A percentile compares a stretch with the other conserved stretches of the same genome.
Conservation (phyloP, 805 yeast genomes). For the Candida succiphila region DNA sequence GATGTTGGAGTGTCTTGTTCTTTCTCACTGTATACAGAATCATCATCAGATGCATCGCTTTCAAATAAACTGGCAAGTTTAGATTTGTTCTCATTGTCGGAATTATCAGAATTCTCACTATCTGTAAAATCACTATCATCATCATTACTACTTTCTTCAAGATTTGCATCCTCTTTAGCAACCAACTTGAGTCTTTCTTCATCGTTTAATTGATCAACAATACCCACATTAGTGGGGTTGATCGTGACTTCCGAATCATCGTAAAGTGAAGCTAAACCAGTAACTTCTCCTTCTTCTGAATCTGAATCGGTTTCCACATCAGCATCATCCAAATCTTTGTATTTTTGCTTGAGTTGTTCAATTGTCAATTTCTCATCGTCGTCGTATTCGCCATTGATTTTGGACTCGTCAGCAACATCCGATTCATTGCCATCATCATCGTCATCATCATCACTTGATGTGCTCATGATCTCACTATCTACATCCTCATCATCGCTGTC, state of each 20-base stretch:
- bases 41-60: constrained; percentile 23
- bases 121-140: constrained; percentile 3
- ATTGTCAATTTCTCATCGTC: constrained; percentile 43
- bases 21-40: constrained; percentile 22
- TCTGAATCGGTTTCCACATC: constrained; percentile 9
- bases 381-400: constrained; percentile 3
- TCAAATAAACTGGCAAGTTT: constrained; percentile 28
- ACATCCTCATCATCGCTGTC: constrained; percentile 16
- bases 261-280: constrained; percentile 25
- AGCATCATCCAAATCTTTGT: constrained; percentile 30
- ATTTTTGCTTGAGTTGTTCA: constrained; percentile 47
- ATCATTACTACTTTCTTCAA: not conserved
- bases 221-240: constrained; percentile 4
- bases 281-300: constrained; percentile 7
- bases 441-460: constrained; percentile 4
- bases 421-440: constrained; percentile 3
- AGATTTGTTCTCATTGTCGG: constrained; percentile 7
- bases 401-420: constrained; percentile 6
- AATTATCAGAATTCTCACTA: constrained; percentile 10
- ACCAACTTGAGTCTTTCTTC: constrained; percentile 13
- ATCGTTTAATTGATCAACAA: constrained; percentile 18
- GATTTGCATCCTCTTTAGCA: constrained; percentile 5
- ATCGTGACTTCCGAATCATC: constrained; percentile 9
- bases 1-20: constrained; percentile 3
- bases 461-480: constrained; percentile 14